Evolutionary conservation across 2,329 filamentous ascomycete genomes (phyloP), one percentile per base, ranked within the genome.

Genomic region (Penicillium thymicola): DNA sequence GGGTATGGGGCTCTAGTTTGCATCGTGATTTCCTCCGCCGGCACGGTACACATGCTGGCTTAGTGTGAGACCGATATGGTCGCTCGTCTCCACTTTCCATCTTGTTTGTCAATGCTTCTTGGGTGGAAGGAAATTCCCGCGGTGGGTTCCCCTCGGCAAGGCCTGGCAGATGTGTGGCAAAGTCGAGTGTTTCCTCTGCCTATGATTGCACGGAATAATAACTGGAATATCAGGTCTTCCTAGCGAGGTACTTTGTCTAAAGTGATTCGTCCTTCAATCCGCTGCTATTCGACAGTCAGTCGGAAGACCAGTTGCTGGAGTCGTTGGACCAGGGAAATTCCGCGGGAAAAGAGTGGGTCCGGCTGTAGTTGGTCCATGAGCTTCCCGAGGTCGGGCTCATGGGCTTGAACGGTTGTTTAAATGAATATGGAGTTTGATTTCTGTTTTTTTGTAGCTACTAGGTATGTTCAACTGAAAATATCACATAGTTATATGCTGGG

Each of bases 31-130:
- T 64, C 14, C 60, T 57, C 10, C 51, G 52, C 21, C 53, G 45
- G 36, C 59, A 64, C 0, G 59, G 21, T 13, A 59, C 27, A 25
- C 61, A 64, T 51, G 61, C 61, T 14, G 61, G 61, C 16, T 50
- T 44, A 1, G 57, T 36, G n/a, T 64, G 61, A 4, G 59, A 64
- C 18, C 58, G 55, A 16, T 64, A 62, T 27, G 61, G 61, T 23
- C 60, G 48, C 27, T 57, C 44, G 6, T 57, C 50, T 30, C 44
- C 54, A 48, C 28, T 54, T 37, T 53, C 49, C 54, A 56, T 56
- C 8, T 18, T 53, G 27, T 13, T 32, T 32, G 5, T 25, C 7
- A 41, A 18, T 47, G 18, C 11, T 34, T 37, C 2, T 25, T 6
- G 8, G 46, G 13, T 46, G 2, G 7, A 40, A 16, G 25, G 25